These are phyloP conservation scores for Tylopilus rubrobrunneus DNA, from an alignment of 768 basidiomycete genomes.

Conservation along the genomic window DNA sequence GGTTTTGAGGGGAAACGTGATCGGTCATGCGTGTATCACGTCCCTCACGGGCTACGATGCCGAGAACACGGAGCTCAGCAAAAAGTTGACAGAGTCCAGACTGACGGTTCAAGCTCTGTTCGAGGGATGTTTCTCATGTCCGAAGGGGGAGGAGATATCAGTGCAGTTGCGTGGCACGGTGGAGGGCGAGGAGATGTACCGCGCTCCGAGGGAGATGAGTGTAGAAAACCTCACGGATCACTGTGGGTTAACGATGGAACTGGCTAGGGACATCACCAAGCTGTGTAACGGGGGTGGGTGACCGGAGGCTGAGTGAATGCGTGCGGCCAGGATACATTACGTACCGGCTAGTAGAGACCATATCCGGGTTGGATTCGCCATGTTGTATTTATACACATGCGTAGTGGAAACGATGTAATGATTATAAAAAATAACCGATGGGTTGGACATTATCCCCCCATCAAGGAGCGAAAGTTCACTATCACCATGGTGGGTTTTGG, in stretches of 20 bases:
- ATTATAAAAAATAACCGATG: too few species aligned
- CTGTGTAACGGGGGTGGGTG: too few species aligned
- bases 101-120: conserved; percentile 1
- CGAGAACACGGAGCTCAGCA: neutral
- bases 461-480: too few species aligned
- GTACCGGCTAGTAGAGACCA: too few species aligned
- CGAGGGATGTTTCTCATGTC: neutral
- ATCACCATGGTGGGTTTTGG: too few species aligned
- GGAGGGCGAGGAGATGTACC: neutral
- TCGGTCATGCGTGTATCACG: conserved; percentile 21
- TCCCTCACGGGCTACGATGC: neutral
- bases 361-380: too few species aligned
- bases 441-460: too few species aligned
- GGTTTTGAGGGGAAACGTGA: neutral
- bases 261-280: neutral
- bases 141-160: neutral
- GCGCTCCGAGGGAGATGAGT: neutral
- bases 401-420: too few species aligned
- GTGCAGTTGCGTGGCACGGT: too few species aligned
- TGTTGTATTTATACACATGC: too few species aligned
- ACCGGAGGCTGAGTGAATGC: too few species aligned
- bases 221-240: neutral
- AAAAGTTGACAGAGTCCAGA: neutral
- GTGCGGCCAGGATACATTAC: too few species aligned
- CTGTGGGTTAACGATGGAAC: neutral